Percentiles rank a stretch among this genome's conserved stretches.
Evolutionary conservation across 164 flowering plant species (phyloP).

Genomic region (Amborella trichopoda): DNA sequence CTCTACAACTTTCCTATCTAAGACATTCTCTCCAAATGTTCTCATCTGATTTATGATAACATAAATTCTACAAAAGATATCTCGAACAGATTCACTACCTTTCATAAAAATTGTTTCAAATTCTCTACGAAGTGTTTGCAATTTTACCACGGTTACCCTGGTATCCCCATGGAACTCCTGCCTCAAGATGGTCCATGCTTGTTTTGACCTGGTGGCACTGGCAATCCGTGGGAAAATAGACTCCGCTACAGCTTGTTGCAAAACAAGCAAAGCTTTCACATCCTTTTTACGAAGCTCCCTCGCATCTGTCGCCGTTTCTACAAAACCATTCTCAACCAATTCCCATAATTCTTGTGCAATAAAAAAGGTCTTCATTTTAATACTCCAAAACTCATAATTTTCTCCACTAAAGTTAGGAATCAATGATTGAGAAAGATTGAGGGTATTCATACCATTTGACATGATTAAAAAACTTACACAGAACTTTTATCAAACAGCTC

Average conservation of each 20-base stretch:
- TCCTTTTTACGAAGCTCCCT: conserved; percentile 2
- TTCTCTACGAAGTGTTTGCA: background rate
- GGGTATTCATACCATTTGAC: background rate
- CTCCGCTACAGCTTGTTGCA: conserved; percentile 1
- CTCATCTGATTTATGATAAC: conserved; percentile 1
- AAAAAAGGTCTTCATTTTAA: background rate
- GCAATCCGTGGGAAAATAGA: background rate
- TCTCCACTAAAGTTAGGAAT: background rate
- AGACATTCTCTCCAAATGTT: background rate
- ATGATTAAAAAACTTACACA: too few relatives aligned
- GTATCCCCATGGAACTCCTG: background rate
- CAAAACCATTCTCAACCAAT: background rate
- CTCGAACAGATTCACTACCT: background rate
- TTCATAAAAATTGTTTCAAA: conserved; percentile 1
- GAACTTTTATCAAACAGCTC: too few relatives aligned
- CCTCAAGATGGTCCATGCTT: background rate
- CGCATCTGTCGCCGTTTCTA: background rate
- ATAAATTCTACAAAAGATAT: background rate
- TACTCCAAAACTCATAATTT: background rate
- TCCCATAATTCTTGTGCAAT: background rate
- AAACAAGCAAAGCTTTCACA: background rate
- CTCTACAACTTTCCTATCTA: background rate
- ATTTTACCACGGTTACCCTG: background rate
- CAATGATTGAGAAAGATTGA: background rate
- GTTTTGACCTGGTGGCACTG: background rate